These are phyloP conservation scores for Pilobolus umbonatus DNA, from an alignment of 192 early-diverging fungal genomes.

Conservation along the genomic window DNA sequence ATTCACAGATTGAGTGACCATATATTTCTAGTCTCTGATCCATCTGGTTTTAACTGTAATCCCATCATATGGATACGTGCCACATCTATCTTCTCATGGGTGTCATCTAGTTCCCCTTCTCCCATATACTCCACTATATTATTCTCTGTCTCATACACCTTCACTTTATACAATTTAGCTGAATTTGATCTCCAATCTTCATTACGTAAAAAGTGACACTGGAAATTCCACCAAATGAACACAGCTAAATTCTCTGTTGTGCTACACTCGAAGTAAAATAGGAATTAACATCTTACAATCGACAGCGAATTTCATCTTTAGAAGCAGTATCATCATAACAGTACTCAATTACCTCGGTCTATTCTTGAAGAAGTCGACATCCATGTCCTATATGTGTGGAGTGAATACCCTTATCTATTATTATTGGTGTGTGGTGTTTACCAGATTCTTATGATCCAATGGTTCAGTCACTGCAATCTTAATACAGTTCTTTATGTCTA, in stretches of 20 bases:
- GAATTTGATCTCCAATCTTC: conserved; percentile 4
- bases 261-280: conserved; percentile 35
- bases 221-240: conserved; percentile 71
- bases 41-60: no score
- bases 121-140: conserved; percentile 68
- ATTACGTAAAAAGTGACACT: conserved; percentile 17
- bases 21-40: no score
- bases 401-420: not conserved
- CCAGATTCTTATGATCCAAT: conserved; percentile 85
- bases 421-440: conserved; percentile 22
- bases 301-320: not conserved
- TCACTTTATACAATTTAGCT: conserved; percentile 50
- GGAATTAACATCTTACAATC: not conserved
- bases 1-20: no score
- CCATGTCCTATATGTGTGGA: conserved; percentile 58
- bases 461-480: conserved; percentile 65
- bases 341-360: conserved; percentile 55
- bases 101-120: conserved; percentile 42
- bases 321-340: no score
- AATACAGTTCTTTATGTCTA: conserved; percentile 76
- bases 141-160: conserved; percentile 64
- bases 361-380: conserved; percentile 70
- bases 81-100: no score
- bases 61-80: no score
- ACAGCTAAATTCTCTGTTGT: conserved; percentile 90